Evolutionary conservation across 257 asterid species (phyloP).

Genomic region (Salvia rosmarinus): DNA sequence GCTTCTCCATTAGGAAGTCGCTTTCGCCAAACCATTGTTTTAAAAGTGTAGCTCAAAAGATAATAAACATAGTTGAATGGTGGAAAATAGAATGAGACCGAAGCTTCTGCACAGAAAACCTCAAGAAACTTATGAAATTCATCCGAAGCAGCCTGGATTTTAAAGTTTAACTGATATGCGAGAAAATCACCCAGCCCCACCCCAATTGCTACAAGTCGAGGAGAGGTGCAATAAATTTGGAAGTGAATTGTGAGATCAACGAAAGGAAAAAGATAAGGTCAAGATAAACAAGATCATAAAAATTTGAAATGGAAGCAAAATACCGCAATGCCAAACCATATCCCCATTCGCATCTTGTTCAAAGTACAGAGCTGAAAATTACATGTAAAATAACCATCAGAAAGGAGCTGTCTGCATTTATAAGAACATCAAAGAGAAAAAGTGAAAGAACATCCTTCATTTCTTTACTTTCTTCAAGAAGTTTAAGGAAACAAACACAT

Average conservation of each 20-base stretch:
- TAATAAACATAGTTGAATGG: slow-evolving; percentile 1
- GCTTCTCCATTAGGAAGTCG: no score
- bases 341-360: no score
- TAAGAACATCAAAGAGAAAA: not conserved
- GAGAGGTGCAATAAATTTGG: not conserved
- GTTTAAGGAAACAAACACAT: not conserved
- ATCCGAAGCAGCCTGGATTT: no score
- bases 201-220: not conserved
- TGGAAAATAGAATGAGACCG: not conserved
- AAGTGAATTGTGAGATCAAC: not conserved
- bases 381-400: no score
- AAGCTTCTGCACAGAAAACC: slow-evolving; percentile 1
- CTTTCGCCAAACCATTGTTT: not conserved
- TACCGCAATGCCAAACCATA: slow-evolving; percentile 45
- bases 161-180: no score
- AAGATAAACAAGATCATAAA: not conserved
- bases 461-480: not conserved
- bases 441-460: not conserved
- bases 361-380: no score
- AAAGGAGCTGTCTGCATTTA: no score
- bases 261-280: not conserved
- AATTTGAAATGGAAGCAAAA: slow-evolving; percentile 17
- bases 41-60: slow-evolving; percentile 1
- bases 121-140: not conserved
- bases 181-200: not conserved